Evolutionary conservation across 2,329 filamentous ascomycete species (phyloP).

Genomic region (Diaporthe sp.): DNA sequence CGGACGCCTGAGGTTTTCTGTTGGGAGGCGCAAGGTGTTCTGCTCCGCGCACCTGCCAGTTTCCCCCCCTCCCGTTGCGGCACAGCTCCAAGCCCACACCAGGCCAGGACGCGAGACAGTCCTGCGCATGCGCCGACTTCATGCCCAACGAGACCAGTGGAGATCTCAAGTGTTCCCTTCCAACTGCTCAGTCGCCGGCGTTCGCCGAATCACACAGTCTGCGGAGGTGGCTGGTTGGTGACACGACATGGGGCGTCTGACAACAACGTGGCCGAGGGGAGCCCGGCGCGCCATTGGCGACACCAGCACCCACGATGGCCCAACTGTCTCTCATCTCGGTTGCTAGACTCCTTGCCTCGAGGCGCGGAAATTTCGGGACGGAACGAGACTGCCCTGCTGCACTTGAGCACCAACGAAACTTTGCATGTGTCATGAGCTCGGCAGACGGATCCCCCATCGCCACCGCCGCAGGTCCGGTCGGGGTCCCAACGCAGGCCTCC

Average conservation of each 20-base stretch:
- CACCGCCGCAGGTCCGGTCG: background rate
- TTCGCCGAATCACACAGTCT: slow-evolving; percentile 15
- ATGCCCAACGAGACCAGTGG: background rate
- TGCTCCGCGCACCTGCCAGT: background rate
- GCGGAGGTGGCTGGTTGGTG: slow-evolving; percentile 22
- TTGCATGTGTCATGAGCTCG: slow-evolving; percentile 31
- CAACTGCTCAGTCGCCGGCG: background rate
- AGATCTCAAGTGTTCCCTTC: background rate
- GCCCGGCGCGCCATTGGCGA: background rate
- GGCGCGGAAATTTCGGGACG: background rate
- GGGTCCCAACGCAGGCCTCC: background rate
- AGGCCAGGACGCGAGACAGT: slow-evolving; percentile 1
- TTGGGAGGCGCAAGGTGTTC: background rate
- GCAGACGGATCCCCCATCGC: slow-evolving; percentile 2
- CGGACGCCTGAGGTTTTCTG: background rate
- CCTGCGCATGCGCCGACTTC: background rate
- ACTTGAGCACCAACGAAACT: slow-evolving; percentile 16
- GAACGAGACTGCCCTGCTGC: slow-evolving; percentile 1
- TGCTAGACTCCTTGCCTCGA: background rate
- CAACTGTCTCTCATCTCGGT: background rate
- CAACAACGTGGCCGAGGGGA: slow-evolving; percentile 27
- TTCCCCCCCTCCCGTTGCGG: too few relatives aligned
- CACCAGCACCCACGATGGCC: slow-evolving; percentile 5
- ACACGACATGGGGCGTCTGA: slow-evolving; percentile 32
- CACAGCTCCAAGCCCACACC: background rate